Evolutionary conservation across 345 rosid genomes (phyloP).

Genomic region (Gossypium mustelinum): DNA sequence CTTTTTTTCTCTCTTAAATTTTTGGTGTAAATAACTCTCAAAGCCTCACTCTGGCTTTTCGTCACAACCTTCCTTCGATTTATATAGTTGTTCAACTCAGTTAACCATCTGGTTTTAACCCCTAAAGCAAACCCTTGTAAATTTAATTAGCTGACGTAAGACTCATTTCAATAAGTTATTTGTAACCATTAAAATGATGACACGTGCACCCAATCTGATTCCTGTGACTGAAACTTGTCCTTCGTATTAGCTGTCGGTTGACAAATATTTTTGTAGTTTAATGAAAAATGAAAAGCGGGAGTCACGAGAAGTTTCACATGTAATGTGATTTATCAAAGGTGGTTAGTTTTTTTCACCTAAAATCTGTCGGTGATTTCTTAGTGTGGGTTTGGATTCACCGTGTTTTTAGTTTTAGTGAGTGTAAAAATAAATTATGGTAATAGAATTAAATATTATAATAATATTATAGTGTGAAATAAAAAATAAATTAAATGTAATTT

Average conservation of each 20-base stretch:
- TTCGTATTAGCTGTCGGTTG: neutral
- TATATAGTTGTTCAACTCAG: conserved; percentile 38
- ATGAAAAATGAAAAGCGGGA: neutral
- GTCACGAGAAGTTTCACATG: neutral
- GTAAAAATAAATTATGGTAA: too few relatives aligned
- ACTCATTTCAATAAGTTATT: neutral
- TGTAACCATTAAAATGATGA: neutral
- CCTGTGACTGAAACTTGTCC: neutral
- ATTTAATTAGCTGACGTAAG: conserved; percentile 20
- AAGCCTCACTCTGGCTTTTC: conserved; percentile 25
- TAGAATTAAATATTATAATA: too few relatives aligned
- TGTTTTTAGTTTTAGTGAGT: too few relatives aligned
- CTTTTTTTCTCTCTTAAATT: neutral
- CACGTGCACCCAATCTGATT: neutral
- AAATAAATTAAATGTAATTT: too few relatives aligned
- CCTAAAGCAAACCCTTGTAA: neutral
- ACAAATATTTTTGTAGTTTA: neutral
- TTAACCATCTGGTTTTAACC: neutral
- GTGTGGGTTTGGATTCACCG: too few relatives aligned
- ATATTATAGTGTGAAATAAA: too few relatives aligned
- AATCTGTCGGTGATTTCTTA: neutral
- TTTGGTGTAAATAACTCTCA: conserved; percentile 25
- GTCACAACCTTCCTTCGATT: neutral
- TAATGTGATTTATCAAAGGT: neutral
- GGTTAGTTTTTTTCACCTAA: neutral